These are phyloP conservation scores for Uncinocarpus reesii DNA, from an alignment of 2,329 filamentous ascomycete species.

Conservation along the genomic window DNA sequence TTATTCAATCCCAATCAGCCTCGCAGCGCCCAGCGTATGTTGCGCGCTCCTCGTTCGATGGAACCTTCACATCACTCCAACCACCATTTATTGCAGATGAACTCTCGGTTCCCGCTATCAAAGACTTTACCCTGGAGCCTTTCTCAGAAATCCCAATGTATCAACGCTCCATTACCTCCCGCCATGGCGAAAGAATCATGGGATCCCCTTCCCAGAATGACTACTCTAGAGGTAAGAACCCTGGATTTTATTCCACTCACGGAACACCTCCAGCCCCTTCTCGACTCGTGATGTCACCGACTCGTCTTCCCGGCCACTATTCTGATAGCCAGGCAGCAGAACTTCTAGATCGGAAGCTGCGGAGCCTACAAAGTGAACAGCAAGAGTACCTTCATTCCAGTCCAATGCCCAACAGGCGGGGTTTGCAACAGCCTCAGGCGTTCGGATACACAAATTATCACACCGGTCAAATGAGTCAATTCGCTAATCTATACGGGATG, in stretches of 20 bases:
- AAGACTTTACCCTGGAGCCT: constrained; percentile 24
- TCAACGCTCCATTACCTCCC: constrained; percentile 31
- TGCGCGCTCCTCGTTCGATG: constrained; percentile 37
- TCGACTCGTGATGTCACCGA: neutral
- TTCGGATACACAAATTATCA: constrained; percentile 27
- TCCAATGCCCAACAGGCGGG: constrained; percentile 19
- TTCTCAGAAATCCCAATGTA: constrained; percentile 26
- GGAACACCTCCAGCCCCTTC: constrained; percentile 31
- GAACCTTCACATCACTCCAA: constrained; percentile 37
- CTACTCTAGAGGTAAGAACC: constrained; percentile 37
- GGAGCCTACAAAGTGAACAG: constrained; percentile 37
- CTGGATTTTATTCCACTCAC: constrained; percentile 38
- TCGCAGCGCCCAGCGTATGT: constrained; percentile 25
- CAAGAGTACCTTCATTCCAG: constrained; percentile 27
- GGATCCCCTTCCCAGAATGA: constrained; percentile 38
- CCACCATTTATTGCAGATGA: constrained; percentile 28
- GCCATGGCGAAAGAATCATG: constrained; percentile 37
- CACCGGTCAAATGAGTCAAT: constrained; percentile 25
- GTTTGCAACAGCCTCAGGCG: constrained; percentile 25
- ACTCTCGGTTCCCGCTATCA: constrained; percentile 18
- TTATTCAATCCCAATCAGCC: constrained; percentile 22
- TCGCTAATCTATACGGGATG: constrained; percentile 32
- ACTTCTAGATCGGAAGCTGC: constrained; percentile 41
- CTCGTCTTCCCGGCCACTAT: constrained; percentile 25
- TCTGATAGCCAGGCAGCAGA: constrained; percentile 36